Conservation (phyloP, 352 stramenopile genomes). For the Aphanomyces cochlioides region DNA sequence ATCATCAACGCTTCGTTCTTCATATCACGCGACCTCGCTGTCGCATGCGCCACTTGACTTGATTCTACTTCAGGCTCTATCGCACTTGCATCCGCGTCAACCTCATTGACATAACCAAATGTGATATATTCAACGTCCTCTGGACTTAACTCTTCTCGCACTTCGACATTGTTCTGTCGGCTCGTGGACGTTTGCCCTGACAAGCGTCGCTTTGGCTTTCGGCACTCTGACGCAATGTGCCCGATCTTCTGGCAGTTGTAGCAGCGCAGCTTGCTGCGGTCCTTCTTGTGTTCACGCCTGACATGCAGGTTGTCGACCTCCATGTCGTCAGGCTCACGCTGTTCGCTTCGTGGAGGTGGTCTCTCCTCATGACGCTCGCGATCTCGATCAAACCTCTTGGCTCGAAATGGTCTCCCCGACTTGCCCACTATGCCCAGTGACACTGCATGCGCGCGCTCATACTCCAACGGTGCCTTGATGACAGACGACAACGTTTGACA, state of each 20-base stretch:
- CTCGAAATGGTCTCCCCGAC: not conserved
- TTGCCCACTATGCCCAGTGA: conserved; percentile 1
- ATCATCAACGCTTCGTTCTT: not conserved
- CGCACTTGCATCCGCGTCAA: conserved; percentile 5
- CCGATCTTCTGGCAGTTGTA: conserved; percentile 4
- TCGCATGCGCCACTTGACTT: conserved; percentile 14
- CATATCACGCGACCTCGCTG: not conserved
- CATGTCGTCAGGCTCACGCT: not conserved
- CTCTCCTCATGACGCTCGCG: not conserved
- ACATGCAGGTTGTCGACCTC: conserved; percentile 6
- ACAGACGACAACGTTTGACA: too few species aligned
- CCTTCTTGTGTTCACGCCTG: not conserved
- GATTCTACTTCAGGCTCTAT: not conserved
- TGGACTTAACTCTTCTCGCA: not conserved
- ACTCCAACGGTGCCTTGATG: not conserved
- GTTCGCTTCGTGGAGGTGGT: not conserved
- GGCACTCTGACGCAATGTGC: not conserved
- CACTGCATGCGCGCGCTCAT: conserved; percentile 31
- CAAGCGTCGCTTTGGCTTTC: not conserved
- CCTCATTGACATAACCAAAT: not conserved
- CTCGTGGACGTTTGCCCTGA: not conserved
- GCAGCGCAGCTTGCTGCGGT: conserved; percentile 2
- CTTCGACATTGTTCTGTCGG: not conserved
- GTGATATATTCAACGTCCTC: not conserved
- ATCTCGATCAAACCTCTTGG: not conserved